A percentile compares a stretch with the other conserved stretches of the same genome.
phyloP scores from a whole-genome alignment of 2,329 filamentous ascomycete species.

The Cladosporium sphaerospermum region DNA sequence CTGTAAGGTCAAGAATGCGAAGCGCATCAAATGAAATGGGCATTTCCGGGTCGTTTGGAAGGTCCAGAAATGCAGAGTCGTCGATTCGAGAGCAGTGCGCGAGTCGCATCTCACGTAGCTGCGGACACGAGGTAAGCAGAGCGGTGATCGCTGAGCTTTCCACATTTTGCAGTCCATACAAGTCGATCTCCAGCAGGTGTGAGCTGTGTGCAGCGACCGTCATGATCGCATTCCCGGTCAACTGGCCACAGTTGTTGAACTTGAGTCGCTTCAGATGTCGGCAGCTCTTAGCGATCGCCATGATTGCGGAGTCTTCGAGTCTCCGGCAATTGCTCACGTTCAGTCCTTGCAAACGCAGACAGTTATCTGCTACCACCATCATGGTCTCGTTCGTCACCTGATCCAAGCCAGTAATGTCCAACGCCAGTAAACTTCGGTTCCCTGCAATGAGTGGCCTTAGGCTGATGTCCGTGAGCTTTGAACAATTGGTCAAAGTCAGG shows the following conservation, averaged over 20 bases:
- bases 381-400: slow-evolving; percentile 79
- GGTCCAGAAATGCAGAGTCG: slow-evolving; percentile 77
- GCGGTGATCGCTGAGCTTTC: slow-evolving; percentile 78
- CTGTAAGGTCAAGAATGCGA: slow-evolving; percentile 88
- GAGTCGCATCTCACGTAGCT: slow-evolving; percentile 84
- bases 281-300: slow-evolving; percentile 73
- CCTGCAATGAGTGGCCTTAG: slow-evolving; percentile 72
- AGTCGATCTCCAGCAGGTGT: slow-evolving; percentile 92
- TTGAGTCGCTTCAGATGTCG: slow-evolving; percentile 88
- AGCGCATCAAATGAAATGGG: slow-evolving; percentile 65
- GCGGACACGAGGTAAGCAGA: slow-evolving; percentile 68
- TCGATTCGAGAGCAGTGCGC: slow-evolving; percentile 79
- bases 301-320: slow-evolving; percentile 80
- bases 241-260: slow-evolving; percentile 82
- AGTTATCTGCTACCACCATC: slow-evolving; percentile 70
- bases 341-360: slow-evolving; percentile 77
- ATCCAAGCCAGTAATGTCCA: slow-evolving; percentile 80
- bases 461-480: slow-evolving; percentile 74
- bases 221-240: slow-evolving; percentile 74
- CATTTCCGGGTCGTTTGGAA: slow-evolving; percentile 56
- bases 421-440: slow-evolving; percentile 73
- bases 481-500: slow-evolving; percentile 86
- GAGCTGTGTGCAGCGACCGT: slow-evolving; percentile 84
- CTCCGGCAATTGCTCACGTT: slow-evolving; percentile 84
- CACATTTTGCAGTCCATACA: slow-evolving; percentile 76